These are phyloP conservation scores for Wickerhamiella bombiphila DNA, from an alignment of 805 yeast genomes.

Conservation along the genomic window DNA sequence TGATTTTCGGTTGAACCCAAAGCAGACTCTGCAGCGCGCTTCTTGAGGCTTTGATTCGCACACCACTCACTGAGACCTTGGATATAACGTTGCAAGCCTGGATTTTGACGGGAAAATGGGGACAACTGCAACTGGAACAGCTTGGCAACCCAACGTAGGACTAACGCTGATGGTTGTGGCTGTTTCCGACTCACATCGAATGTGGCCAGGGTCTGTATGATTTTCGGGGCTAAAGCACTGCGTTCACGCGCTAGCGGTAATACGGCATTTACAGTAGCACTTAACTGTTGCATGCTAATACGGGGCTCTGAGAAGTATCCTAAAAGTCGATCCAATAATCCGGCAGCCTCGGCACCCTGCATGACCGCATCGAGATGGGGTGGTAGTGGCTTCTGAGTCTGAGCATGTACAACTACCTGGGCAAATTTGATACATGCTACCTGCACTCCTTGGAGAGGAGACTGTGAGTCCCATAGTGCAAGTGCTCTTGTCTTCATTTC, in stretches of 20 bases:
- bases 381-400: slow-evolving; percentile 22
- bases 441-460: slow-evolving; percentile 31
- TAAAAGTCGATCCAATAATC: slow-evolving; percentile 51
- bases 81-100: slow-evolving; percentile 21
- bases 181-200: slow-evolving; percentile 31
- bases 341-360: slow-evolving; percentile 59
- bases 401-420: slow-evolving; percentile 32
- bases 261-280: slow-evolving; percentile 54
- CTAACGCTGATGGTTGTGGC: slow-evolving; percentile 18
- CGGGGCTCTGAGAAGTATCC: slow-evolving; percentile 28
- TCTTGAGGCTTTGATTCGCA: slow-evolving; percentile 19
- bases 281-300: slow-evolving; percentile 41
- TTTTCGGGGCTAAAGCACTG: slow-evolving; percentile 39
- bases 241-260: slow-evolving; percentile 51
- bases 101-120: slow-evolving; percentile 13
- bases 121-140: slow-evolving; percentile 14
- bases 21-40: slow-evolving; percentile 21
- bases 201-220: slow-evolving; percentile 42
- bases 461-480: slow-evolving; percentile 36
- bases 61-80: slow-evolving; percentile 19
- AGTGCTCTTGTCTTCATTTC: slow-evolving; percentile 45
- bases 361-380: slow-evolving; percentile 39
- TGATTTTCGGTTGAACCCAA: slow-evolving; percentile 13
- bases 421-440: slow-evolving; percentile 64
- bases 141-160: slow-evolving; percentile 14